Conservation (phyloP, 2,329 filamentous ascomycete species). For the Teratosphaeria viscida region DNA sequence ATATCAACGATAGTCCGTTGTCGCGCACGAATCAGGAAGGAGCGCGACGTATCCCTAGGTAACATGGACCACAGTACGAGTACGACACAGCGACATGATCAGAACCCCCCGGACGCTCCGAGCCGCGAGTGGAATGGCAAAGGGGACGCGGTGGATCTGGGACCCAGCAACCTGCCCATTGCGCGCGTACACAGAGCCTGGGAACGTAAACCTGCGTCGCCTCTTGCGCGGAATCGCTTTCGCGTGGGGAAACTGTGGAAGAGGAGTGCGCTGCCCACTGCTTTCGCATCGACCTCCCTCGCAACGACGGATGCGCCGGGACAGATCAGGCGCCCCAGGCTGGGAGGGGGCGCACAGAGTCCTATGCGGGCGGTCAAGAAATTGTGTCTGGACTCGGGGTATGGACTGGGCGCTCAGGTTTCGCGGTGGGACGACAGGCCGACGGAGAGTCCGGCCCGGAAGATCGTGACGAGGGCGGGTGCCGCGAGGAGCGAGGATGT, state of each 20-base stretch:
- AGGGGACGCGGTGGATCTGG: slow-evolving; percentile 30
- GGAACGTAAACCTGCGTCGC: slow-evolving; percentile 38
- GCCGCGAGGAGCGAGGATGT: not conserved
- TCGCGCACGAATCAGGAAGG: not conserved
- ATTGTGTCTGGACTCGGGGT: slow-evolving; percentile 24
- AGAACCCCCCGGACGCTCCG: not conserved
- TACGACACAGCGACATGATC: not conserved
- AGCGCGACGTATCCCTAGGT: slow-evolving; percentile 1
- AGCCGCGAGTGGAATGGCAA: slow-evolving; percentile 22
- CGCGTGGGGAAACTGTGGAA: slow-evolving; percentile 37
- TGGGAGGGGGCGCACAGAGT: not conserved
- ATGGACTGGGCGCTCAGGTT: slow-evolving; percentile 11
- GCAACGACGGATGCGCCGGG: not conserved
- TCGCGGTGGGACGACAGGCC: slow-evolving; percentile 17
- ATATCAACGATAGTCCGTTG: not conserved
- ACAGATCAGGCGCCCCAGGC: slow-evolving; percentile 2
- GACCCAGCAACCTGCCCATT: slow-evolving; percentile 31
- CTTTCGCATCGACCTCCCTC: not conserved
- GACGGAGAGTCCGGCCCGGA: slow-evolving; percentile 16
- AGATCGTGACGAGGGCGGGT: slow-evolving; percentile 19
- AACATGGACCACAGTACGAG: not conserved
- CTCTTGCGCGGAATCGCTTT: slow-evolving; percentile 27
- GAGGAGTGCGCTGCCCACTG: slow-evolving; percentile 12
- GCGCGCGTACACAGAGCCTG: slow-evolving; percentile 36
- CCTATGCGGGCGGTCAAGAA: slow-evolving; percentile 36